Evolutionary conservation across 768 basidiomycete species (phyloP).

Genomic region (Hebeloma cylindrosporum): DNA sequence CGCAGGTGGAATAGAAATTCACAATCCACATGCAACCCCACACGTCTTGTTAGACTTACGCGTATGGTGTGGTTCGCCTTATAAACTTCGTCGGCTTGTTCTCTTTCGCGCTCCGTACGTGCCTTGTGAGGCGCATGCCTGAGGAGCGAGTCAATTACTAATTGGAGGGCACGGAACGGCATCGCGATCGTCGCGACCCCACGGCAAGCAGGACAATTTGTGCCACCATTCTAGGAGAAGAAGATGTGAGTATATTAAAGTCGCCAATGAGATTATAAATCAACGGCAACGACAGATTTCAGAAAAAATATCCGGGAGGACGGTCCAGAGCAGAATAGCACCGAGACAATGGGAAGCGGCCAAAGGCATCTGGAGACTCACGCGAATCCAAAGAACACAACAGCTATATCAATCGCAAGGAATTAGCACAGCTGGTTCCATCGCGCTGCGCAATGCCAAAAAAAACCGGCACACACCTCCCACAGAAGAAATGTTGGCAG

Average conservation of each 20-base stretch:
- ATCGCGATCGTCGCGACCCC: conserved; percentile 64
- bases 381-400: conserved; percentile 79
- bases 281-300: no score
- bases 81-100: conserved; percentile 84
- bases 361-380: conserved; percentile 42
- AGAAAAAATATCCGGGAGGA: no score
- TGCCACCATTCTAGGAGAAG: conserved; percentile 69
- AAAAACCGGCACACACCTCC: conserved; percentile 53
- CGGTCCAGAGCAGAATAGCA: neutral
- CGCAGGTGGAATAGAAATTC: conserved; percentile 8
- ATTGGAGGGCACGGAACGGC: conserved; percentile 72
- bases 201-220: conserved; percentile 82
- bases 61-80: conserved; percentile 58
- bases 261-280: no score
- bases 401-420: conserved; percentile 47
- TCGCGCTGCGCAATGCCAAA: conserved; percentile 1
- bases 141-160: conserved; percentile 68
- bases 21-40: conserved; percentile 6
- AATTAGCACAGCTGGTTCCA: neutral
- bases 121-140: conserved; percentile 68
- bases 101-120: conserved; percentile 67
- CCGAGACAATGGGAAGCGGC: conserved; percentile 5
- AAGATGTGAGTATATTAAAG: no score
- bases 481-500: conserved; percentile 91
- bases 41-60: conserved; percentile 39